Base-by-base conservation (phyloP, 805 yeast species). In the Wickerhamomyces chaumierensis region DNA sequence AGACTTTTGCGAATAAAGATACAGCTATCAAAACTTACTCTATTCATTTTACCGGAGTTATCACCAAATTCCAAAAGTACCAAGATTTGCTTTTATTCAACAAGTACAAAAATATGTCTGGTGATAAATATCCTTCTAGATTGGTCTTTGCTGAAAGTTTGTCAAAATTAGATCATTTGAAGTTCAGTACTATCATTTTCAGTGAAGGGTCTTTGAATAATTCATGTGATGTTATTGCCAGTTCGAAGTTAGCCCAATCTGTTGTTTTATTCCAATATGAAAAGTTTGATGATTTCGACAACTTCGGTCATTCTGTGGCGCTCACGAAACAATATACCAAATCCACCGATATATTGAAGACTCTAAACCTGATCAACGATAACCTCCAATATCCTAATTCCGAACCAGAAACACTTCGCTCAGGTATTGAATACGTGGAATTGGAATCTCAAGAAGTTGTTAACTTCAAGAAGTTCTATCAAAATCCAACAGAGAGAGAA, bases 401-500 rank as follows among this genome's bases (percentile, higher is more conserved):
- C n/a, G n/a, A n/a, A n/a, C n/a, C n/a, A n/a, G n/a, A n/a, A n/a
- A n/a, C n/a, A n/a, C n/a, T n/a, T n/a, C n/a, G n/a, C n/a, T n/a
- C 64, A 11, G 55, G 42, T 3, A 60, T 49, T 6, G 57, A 57
- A 7, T 69, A 62, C 34, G 40, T 49, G 2, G 56, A 53, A 35
- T 49, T 52, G 2, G 37, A 42, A 1, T 48, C 55, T 1, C 52
- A 48, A 15, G 33, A 31, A 13, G 13, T 15, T 16, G 4, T 16
- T 4, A 31, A 31, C 18, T 31, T 31, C 18, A 31, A 31, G 17
- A 31, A 31, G 1, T 42, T 50, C 23, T 53, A 37, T 53, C 69
- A 62, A 31, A 48, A 68, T 40, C 38, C 63, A n/a, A 61, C 56
- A 9, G 74, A 74, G 44, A 78, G 77, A 1, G 73, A 69, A 42